Base-by-base conservation (phyloP, 495 filamentous ascomycete genomes). In the Physcia stellaris region DNA sequence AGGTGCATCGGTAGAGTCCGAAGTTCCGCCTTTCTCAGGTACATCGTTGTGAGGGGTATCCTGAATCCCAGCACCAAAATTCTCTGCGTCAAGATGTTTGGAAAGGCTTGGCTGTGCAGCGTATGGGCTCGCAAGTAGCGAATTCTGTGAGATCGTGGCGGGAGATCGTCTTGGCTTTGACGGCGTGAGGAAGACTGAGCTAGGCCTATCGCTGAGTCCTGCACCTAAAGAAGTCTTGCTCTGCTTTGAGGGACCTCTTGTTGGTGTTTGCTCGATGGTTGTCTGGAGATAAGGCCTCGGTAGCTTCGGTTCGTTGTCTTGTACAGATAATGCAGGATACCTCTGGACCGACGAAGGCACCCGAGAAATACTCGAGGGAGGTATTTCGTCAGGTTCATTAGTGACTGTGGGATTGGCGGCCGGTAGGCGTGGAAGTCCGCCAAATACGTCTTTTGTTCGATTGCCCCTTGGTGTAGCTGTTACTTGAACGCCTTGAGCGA, bases 391-490 rank as follows among this genome's bases (percentile, higher is more conserved):
- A 7, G 34, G 11, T 2, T 54, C 47, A 24, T 47, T 34, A 34
- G 36, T n/a, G 10, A 50, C 39, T 4, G 50, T 48, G 17, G 41
- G 24, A 15, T 32, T 44, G 35, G 19, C 37, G 10, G 12, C 6
- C 24, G 26, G 30, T 5, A 41, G 28, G 9, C 30, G 43, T 42
- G 39, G 28, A n/a, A 45, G 20, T 30, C 44, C 35, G 6, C 47
- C 52, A 12, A 64, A 42, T 11, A 64, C 58, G 34, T 75, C 60
- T 43, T 54, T 68, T 45, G 57, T 67, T 2, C 73, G 62, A 35
- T 64, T 64, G 41, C 59, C 72, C 27, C 70, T 78, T 9, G 84
- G 84, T 1, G 84, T 92, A 16, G 84, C 83, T 56, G 79, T 78
- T 27, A 92, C 76, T 42, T 81, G 79, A 19, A 86, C 62, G 28